These are phyloP conservation scores for Salix caprea DNA, from an alignment of 345 rosid species.

Conservation along the genomic window DNA sequence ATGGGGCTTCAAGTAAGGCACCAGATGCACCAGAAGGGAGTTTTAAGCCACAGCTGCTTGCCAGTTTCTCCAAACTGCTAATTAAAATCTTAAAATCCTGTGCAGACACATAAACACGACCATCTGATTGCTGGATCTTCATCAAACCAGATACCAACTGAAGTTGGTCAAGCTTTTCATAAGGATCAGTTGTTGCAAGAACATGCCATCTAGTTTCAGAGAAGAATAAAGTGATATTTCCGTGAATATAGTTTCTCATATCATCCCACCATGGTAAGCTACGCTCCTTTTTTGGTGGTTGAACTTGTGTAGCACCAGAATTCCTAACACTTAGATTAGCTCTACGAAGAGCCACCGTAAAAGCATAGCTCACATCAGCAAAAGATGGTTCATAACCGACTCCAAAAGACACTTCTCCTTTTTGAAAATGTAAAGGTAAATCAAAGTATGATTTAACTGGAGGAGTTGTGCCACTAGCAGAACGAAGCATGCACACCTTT, in stretches of 20 bases:
- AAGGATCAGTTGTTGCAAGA: slow-evolving; percentile 93
- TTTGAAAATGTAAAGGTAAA: slow-evolving; percentile 75
- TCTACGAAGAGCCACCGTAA: slow-evolving; percentile 94
- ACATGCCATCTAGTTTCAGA: slow-evolving; percentile 64
- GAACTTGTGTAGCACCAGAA: slow-evolving; percentile 43
- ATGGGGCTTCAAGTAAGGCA: slow-evolving; percentile 70
- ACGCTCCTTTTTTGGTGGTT: slow-evolving; percentile 74
- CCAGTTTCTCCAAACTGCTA: slow-evolving; percentile 91
- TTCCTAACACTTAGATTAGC: slow-evolving; percentile 78
- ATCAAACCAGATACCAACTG: slow-evolving; percentile 57
- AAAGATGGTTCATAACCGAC: slow-evolving; percentile 94
- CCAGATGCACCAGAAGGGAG: slow-evolving; percentile 48
- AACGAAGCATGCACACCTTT: slow-evolving; percentile 85
- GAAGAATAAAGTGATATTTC: slow-evolving; percentile 61
- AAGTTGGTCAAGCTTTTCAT: slow-evolving; percentile 90
- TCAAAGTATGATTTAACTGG: slow-evolving; percentile 84
- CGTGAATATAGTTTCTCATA: slow-evolving; percentile 92
- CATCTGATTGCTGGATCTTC: slow-evolving; percentile 95
- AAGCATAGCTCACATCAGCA: slow-evolving; percentile 93
- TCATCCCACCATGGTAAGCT: slow-evolving; percentile 99
- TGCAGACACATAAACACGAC: slow-evolving; percentile 67
- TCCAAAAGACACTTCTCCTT: slow-evolving; percentile 76
- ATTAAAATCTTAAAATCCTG: slow-evolving; percentile 68
- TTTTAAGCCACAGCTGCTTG: slow-evolving; percentile 53
- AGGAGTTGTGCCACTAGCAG: slow-evolving; percentile 93